phyloP scores from a whole-genome alignment of 495 filamentous ascomycete species.

The Pseudoneurospora amorphoporcata region DNA sequence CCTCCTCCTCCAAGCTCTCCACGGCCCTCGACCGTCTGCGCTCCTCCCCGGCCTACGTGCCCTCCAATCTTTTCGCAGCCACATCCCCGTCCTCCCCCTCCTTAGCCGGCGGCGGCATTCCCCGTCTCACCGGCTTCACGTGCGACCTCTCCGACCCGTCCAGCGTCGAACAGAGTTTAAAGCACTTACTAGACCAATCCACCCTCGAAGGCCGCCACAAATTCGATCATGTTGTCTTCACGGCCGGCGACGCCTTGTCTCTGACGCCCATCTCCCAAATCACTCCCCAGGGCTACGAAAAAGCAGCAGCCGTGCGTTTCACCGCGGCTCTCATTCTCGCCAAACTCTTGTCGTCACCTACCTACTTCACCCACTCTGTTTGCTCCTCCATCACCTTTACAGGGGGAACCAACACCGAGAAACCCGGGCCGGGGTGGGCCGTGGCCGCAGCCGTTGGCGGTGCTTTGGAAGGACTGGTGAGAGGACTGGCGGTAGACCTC shows the following conservation, averaged over 20 bases:
- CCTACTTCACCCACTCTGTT: conserved; percentile 22
- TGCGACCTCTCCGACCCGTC: conserved; percentile 39
- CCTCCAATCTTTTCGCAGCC: conserved; percentile 1
- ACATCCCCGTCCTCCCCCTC: background rate
- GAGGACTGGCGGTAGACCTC: conserved; percentile 9
- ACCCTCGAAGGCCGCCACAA: conserved; percentile 13
- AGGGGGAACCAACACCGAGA: conserved; percentile 28
- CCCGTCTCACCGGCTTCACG: conserved; percentile 22
- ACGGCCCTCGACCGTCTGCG: conserved; percentile 31
- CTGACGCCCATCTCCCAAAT: conserved; percentile 26
- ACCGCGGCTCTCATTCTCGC: conserved; percentile 39
- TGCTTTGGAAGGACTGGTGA: conserved; percentile 1
- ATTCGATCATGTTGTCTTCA: conserved; percentile 53
- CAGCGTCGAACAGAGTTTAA: conserved; percentile 35
- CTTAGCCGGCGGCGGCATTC: background rate
- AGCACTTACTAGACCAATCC: conserved; percentile 31
- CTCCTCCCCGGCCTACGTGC: conserved; percentile 14
- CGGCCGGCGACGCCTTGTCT: conserved; percentile 38
- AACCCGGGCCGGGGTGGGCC: background rate
- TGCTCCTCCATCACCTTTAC: conserved; percentile 32
- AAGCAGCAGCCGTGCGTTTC: conserved; percentile 36
- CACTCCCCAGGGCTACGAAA: conserved; percentile 26
- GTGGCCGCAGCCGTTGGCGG: background rate
- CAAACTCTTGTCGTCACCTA: conserved; percentile 31
- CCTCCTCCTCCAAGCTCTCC: conserved; percentile 28